phyloP scores from a whole-genome alignment of 208 protist species.

The Leishmania amazonensis region DNA sequence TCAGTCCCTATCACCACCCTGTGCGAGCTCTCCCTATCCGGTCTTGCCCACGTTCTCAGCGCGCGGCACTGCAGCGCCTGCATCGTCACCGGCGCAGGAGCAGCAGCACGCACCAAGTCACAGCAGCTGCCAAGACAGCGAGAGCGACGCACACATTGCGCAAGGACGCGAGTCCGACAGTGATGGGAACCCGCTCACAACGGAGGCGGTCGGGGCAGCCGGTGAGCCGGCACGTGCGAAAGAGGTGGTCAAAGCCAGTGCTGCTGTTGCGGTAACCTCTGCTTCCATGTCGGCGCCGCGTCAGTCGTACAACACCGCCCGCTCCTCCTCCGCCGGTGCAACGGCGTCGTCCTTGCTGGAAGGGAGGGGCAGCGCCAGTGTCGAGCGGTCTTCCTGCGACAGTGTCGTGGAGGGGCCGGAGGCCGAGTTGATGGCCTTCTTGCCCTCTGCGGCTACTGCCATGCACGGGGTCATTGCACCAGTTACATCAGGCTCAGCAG shows the following conservation, averaged over 20 bases:
- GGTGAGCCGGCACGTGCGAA: not conserved
- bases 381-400: not conserved
- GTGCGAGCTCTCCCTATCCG: constrained; percentile 11
- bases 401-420: not conserved
- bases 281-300: not conserved
- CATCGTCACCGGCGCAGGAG: not conserved
- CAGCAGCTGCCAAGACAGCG: not conserved
- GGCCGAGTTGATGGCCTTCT: too few species aligned
- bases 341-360: constrained; percentile 5
- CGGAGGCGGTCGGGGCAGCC: not conserved
- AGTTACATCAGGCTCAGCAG: not conserved
- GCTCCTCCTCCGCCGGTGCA: constrained; percentile 10
- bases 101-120: not conserved
- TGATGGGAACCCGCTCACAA: not conserved
- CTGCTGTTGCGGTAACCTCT: not conserved
- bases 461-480: not conserved
- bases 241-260: not conserved
- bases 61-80: not conserved
- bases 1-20: not conserved
- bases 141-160: too few species aligned
- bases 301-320: not conserved
- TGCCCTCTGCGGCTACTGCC: not conserved
- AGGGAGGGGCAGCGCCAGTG: constrained; percentile 1
- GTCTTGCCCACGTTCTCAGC: constrained; percentile 17
- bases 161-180: not conserved